phyloP scores from a whole-genome alignment of 129 eudicot genomes.

The Flaveria linearis region DNA sequence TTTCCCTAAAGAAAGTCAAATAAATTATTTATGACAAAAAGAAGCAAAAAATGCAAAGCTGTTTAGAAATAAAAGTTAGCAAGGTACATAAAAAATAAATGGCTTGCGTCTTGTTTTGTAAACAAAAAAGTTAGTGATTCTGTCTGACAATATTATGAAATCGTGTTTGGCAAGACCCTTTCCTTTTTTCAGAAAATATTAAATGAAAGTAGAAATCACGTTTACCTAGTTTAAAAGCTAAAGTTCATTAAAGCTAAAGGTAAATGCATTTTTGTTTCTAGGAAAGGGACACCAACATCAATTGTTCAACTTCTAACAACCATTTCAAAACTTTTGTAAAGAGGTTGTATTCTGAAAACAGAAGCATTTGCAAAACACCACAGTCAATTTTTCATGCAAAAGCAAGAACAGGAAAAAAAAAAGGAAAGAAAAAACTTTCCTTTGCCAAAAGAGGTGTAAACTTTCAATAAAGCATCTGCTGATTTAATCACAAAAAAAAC shows the following conservation, averaged over 20 bases:
- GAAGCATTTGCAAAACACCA: not conserved
- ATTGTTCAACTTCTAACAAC: not conserved
- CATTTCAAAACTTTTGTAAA: not conserved
- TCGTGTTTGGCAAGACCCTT: not conserved
- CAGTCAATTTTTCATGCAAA: conserved; percentile 1
- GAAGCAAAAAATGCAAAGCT: not conserved
- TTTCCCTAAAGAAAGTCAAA: conserved; percentile 60
- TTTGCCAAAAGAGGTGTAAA: not conserved
- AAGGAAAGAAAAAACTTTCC: not conserved
- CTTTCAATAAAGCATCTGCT: conserved; percentile 6
- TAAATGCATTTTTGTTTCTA: not conserved
- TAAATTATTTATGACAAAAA: not conserved
- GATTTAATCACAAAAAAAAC: not conserved
- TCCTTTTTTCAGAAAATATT: too few species aligned
- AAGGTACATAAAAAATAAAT: not conserved
- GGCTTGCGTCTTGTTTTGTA: not conserved
- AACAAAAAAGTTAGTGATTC: not conserved
- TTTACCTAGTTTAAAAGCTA: not conserved
- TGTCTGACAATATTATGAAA: not conserved
- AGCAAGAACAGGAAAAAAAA: not conserved
- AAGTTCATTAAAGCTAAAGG: not conserved
- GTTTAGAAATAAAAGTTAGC: too few species aligned
- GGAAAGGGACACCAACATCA: not conserved
- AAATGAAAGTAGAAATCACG: not conserved
- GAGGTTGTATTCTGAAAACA: not conserved